Evolutionary conservation across 2,329 filamentous ascomycete genomes (phyloP), one percentile per base, ranked within the genome.

Genomic region (Fusarium austroafricanum): DNA sequence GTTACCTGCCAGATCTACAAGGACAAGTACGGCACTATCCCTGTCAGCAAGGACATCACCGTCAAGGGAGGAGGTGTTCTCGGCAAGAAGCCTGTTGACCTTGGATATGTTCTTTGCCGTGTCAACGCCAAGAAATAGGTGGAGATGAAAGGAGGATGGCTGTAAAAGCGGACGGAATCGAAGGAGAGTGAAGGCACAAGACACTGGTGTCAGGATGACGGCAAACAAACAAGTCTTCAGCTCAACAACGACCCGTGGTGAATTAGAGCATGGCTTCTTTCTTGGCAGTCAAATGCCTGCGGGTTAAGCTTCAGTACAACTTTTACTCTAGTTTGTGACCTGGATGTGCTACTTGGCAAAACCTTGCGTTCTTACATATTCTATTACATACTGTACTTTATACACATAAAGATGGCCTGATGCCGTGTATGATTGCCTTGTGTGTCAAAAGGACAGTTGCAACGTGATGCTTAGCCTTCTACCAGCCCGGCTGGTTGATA

Each of bases 81-180:
- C 10, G 65, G 59, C 50, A 70, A 61, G 11, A 70, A 70, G 26
- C 37, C 63, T 2, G 64, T 70, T 11, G 28, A 56, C 9, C 50
- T 70, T 47, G 68, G 68, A 1, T 70, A 63, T 55, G 15, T 70
- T 28, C 56, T 70, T 18, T 70, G 68, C 55, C 65, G 65, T 31
- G 61, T 64, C 4, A 63, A 63, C 10, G 40, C 52, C 4, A 18
- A 43, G 35, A 51, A 21, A 18, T 51, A 51, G 35, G n/a, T 7
- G 33, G 33, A 35, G 15, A 7, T n/a, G 12, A 15, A 17, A 15
- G 6, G 14, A 7, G 14, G 14, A 15, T 33, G 12, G 12, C 7
- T 15, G 14, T 17, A 14, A 15, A 3, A 33, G 2, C 29, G 10
- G 29, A 31, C 17, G 33, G 33, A 33, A 14, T 15, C 5, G 31